Conservation (phyloP, 495 filamentous ascomycete genomes). For the Rhizodiscina lignyota region DNA sequence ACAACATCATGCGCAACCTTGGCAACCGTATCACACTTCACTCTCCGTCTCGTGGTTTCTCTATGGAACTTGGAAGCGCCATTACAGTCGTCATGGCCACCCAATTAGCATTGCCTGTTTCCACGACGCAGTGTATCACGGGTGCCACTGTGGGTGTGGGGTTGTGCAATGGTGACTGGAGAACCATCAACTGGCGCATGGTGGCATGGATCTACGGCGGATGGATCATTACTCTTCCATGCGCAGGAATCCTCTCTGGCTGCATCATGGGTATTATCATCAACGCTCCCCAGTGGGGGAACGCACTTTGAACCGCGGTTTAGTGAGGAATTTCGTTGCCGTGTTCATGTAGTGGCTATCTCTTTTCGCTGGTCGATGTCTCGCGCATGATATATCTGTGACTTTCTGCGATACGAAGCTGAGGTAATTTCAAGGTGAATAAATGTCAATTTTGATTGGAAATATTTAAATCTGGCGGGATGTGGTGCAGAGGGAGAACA, state of each 20-base stretch:
- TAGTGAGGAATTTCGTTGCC: no score
- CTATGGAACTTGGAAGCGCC: conserved; percentile 51
- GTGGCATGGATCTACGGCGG: conserved; percentile 33
- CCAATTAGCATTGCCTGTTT: conserved; percentile 37
- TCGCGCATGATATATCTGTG: no score
- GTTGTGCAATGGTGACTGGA: conserved; percentile 23
- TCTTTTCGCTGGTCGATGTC: no score
- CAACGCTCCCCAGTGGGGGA: conserved; percentile 30
- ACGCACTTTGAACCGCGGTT: no score
- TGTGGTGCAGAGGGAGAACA: no score
- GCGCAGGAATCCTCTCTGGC: conserved; percentile 42
- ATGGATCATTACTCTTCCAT: conserved; percentile 49
- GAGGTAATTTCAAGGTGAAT: no score
- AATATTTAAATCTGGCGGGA: no score
- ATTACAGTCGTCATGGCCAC: conserved; percentile 49
- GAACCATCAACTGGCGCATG: conserved; percentile 42
- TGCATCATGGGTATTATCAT: conserved; percentile 44
- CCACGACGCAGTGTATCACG: conserved; percentile 22
- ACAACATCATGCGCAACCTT: conserved; percentile 53
- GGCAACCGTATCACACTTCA: conserved; percentile 54
- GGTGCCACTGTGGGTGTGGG: conserved; percentile 23
- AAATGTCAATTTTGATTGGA: no score
- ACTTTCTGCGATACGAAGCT: no score
- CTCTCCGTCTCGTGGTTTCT: conserved; percentile 42
- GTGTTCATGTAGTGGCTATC: no score